These are phyloP conservation scores for Septoria linicola DNA, from an alignment of 2,329 filamentous ascomycete species.

Conservation along the genomic window DNA sequence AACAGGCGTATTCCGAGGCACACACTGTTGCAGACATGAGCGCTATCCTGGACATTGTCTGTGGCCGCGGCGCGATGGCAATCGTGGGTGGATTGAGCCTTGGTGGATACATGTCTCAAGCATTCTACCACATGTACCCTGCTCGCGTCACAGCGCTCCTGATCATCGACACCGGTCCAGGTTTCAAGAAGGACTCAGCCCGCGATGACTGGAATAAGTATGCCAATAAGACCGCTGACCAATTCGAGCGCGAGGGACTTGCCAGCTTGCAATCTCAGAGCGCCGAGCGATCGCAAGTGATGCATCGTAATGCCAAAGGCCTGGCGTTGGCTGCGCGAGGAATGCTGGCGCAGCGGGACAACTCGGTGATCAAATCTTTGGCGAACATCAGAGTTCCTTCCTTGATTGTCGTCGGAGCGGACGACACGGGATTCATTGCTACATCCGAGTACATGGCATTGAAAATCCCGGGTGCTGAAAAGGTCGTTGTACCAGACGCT, in stretches of 20 bases:
- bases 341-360: slow-evolving; percentile 31
- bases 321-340: slow-evolving; percentile 32
- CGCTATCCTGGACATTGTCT: slow-evolving; percentile 28
- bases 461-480: slow-evolving; percentile 31
- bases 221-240: slow-evolving; percentile 25
- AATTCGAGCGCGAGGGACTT: slow-evolving; percentile 29
- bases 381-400: slow-evolving; percentile 26
- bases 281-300: slow-evolving; percentile 23
- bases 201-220: slow-evolving; percentile 31
- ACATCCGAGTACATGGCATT: slow-evolving; percentile 34
- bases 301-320: slow-evolving; percentile 30
- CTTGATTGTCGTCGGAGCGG: slow-evolving; percentile 30
- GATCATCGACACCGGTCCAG: slow-evolving; percentile 35
- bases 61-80: slow-evolving; percentile 20
- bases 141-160: slow-evolving; percentile 27
- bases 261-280: slow-evolving; percentile 16
- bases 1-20: slow-evolving; percentile 28
- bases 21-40: slow-evolving; percentile 33
- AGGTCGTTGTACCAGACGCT: slow-evolving; percentile 29
- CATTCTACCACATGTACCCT: slow-evolving; percentile 30
- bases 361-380: slow-evolving; percentile 29
- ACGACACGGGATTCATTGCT: slow-evolving; percentile 32
- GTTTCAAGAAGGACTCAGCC: slow-evolving; percentile 30
- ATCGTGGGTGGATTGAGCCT: slow-evolving; percentile 33
- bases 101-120: slow-evolving; percentile 34